Percentiles rank a stretch among this genome's conserved stretches.
These are phyloP conservation scores for Mycena olivaceomarginata DNA, from an alignment of 768 basidiomycete species.

Conservation along the genomic window DNA sequence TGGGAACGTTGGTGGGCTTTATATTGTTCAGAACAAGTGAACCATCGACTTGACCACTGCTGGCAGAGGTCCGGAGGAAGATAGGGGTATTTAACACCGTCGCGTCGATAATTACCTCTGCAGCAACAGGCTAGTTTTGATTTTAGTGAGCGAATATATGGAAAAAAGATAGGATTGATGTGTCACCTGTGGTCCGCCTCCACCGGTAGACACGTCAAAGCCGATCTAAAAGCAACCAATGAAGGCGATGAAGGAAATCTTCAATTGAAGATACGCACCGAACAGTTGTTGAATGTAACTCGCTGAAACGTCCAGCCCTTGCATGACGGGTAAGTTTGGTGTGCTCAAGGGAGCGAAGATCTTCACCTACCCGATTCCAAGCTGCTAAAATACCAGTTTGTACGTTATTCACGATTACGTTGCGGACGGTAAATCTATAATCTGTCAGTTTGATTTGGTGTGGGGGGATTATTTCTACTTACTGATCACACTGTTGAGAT, in stretches of 20 bases:
- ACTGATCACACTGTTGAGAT: too few species aligned
- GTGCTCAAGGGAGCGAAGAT: constrained; percentile 49
- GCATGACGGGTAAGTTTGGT: constrained; percentile 60
- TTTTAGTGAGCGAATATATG: neutral
- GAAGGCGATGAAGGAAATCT: constrained; percentile 12
- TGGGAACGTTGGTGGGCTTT: constrained; percentile 72
- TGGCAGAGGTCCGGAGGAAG: constrained; percentile 74
- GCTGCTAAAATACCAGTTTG: constrained; percentile 60
- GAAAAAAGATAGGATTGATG: constrained; percentile 68
- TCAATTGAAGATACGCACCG: constrained; percentile 52
- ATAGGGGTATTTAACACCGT: constrained; percentile 74
- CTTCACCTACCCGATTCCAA: constrained; percentile 21
- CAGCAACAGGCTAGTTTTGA: constrained; percentile 67
- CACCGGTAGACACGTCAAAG: constrained; percentile 75
- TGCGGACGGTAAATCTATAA: constrained; percentile 68
- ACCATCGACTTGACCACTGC: constrained; percentile 65
- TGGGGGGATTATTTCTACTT: neutral
- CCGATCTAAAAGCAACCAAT: constrained; percentile 52
- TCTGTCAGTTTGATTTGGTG: neutral
- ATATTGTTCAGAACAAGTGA: constrained; percentile 79
- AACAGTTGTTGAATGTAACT: constrained; percentile 62
- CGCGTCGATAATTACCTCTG: constrained; percentile 79
- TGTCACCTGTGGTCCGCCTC: constrained; percentile 50
- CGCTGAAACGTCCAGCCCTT: constrained; percentile 70
- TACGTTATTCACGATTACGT: constrained; percentile 76